Conservation (phyloP, 257 asterid genomes). For the Salvia miltiorrhiza region DNA sequence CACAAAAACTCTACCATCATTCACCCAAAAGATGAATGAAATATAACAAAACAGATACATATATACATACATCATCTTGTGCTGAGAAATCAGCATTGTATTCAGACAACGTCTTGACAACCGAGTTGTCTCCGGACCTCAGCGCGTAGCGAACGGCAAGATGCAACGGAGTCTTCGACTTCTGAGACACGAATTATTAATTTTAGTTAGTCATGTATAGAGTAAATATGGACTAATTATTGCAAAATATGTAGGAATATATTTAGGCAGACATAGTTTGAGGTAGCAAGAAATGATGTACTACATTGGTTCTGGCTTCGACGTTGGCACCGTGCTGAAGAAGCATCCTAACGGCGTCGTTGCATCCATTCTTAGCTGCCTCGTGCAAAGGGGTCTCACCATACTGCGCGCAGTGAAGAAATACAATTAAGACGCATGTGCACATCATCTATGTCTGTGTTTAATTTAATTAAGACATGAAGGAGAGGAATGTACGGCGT, state of each 20-base stretch:
- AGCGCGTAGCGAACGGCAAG: conserved; percentile 42
- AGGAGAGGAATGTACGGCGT: conserved; percentile 28
- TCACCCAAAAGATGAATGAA: background rate
- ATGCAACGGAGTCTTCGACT: conserved; percentile 40
- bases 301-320: conserved; percentile 45
- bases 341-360: conserved; percentile 26
- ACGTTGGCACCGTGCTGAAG: conserved; percentile 30
- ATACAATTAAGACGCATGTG: background rate
- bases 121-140: conserved; percentile 33
- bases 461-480: background rate
- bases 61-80: conserved; percentile 38
- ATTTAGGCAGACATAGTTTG: too few species aligned
- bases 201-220: background rate
- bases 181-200: conserved; percentile 22
- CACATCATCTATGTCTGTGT: background rate
- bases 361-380: conserved; percentile 43
- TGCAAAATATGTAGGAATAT: too few species aligned
- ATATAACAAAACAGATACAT: too few species aligned
- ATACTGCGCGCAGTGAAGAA: conserved; percentile 28
- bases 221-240: too few species aligned
- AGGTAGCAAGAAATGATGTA: conserved; percentile 16
- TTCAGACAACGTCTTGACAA: conserved; percentile 24
- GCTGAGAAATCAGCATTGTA: conserved; percentile 38
- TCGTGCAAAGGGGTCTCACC: conserved; percentile 52
- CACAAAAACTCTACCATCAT: conserved; percentile 2